A percentile compares a stretch with the other conserved stretches of the same genome.
Conservation (phyloP, 2,329 filamentous ascomycete genomes). For the Fusarium burgessii region DNA sequence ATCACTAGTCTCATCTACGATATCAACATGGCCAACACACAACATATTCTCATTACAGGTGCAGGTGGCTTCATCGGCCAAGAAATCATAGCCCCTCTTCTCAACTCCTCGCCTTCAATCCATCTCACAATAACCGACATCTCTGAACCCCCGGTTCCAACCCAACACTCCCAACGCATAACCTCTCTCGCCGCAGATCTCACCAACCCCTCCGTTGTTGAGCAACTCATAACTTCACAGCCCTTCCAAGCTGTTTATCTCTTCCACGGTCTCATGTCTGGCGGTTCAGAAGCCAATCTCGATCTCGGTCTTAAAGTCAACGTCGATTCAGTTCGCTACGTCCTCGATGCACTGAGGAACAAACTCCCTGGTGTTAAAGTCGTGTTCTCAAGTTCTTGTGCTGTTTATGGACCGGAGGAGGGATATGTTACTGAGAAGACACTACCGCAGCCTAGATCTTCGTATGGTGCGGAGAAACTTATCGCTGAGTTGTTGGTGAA, state of each 20-base stretch:
- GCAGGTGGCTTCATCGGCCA: constrained; percentile 75
- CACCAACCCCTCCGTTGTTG: constrained; percentile 33
- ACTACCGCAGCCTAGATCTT: constrained; percentile 63
- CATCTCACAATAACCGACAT: constrained; percentile 69
- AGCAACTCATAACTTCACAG: constrained; percentile 46
- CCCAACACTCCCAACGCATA: constrained; percentile 47
- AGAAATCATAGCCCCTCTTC: constrained; percentile 66
- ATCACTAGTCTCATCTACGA: not conserved
- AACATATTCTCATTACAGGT: constrained; percentile 70
- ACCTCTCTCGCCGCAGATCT: constrained; percentile 45
- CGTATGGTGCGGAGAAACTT: constrained; percentile 72
- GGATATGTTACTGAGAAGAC: constrained; percentile 37
- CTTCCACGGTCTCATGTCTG: constrained; percentile 74
- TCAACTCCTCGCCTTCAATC: constrained; percentile 54
- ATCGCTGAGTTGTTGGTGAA: constrained; percentile 63
- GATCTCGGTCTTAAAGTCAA: constrained; percentile 67
- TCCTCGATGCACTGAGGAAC: constrained; percentile 64
- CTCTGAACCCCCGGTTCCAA: constrained; percentile 63
- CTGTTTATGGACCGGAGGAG: constrained; percentile 63
- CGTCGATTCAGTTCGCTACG: constrained; percentile 65
- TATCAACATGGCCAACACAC: constrained; percentile 29
- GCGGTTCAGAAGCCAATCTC: constrained; percentile 70
- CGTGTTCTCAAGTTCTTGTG: constrained; percentile 69
- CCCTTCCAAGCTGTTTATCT: constrained; percentile 64
- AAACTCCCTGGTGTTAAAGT: constrained; percentile 62